phyloP scores from a whole-genome alignment of 805 yeast species.

The Nakazawaea siamensis region DNA sequence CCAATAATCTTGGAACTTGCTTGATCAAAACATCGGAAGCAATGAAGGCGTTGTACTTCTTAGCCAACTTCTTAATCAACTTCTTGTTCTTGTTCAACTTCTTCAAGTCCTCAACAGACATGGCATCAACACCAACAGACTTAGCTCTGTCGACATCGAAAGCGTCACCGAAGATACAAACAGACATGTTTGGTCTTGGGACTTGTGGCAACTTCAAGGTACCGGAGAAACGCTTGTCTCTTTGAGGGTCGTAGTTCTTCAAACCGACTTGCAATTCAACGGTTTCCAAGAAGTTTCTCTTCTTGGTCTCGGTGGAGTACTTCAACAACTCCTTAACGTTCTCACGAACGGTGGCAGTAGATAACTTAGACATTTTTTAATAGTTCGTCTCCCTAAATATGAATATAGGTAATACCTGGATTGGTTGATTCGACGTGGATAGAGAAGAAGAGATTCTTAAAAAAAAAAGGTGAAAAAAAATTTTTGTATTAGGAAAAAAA shows the following conservation, averaged over 20 bases:
- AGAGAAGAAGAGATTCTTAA: conserved; percentile 12
- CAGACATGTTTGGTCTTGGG: conserved; percentile 99
- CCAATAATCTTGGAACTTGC: conserved; percentile 99
- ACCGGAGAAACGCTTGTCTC: conserved; percentile 99
- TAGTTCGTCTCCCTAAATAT: conserved; percentile 69
- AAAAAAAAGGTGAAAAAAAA: conserved; percentile 1
- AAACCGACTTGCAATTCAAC: conserved; percentile 99
- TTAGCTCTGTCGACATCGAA: conserved; percentile 99
- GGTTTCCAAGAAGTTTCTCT: conserved; percentile 99
- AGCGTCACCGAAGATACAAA: conserved; percentile 99
- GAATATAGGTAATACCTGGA: conserved; percentile 29
- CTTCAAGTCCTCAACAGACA: conserved; percentile 99
- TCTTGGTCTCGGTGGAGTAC: conserved; percentile 90
- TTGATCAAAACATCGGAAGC: conserved; percentile 99
- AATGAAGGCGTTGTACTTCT: conserved; percentile 99
- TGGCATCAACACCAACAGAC: conserved; percentile 98
- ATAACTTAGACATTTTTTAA: conserved; percentile 74
- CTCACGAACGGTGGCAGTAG: conserved; percentile 91
- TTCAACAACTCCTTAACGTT: conserved; percentile 88
- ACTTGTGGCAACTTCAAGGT: conserved; percentile 95
- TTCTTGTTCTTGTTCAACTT: conserved; percentile 99
- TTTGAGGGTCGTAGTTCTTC: conserved; percentile 99
- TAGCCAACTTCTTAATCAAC: conserved; percentile 98
- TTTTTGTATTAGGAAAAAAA: conserved; percentile 1
- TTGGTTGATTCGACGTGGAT: conserved; percentile 53